phyloP scores from a whole-genome alignment of 1,284 basidiomycete genomes.

The Ustilago loliicola region DNA sequence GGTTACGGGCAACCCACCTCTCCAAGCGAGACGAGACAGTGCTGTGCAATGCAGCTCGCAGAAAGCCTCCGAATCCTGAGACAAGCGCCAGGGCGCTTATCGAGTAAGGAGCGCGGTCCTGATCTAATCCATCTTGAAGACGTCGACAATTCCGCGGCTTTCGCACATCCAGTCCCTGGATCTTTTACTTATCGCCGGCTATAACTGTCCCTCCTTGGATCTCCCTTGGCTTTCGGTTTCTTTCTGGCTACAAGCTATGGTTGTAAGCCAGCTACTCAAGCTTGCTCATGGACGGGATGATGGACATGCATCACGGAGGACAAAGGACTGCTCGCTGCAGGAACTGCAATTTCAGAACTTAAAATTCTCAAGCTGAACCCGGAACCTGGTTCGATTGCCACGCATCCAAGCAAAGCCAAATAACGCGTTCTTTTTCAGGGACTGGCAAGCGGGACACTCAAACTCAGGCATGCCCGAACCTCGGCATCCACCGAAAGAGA shows the following conservation, averaged over 20 bases:
- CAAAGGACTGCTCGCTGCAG: not conserved
- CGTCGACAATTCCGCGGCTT: constrained; percentile 4
- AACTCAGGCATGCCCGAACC: constrained; percentile 2
- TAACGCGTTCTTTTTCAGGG: constrained; percentile 12
- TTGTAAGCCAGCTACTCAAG: no score
- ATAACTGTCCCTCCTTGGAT: not conserved
- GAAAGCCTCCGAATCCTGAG: not conserved
- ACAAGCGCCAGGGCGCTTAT: not conserved
- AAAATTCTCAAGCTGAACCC: not conserved
- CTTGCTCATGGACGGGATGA: no score
- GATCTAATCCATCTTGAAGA: not conserved
- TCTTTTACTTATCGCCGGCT: not conserved
- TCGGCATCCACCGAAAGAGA: not conserved
- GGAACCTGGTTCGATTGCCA: constrained; percentile 9
- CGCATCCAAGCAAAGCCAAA: not conserved
- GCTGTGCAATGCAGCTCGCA: constrained; percentile 3
- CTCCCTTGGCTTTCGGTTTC: not conserved
- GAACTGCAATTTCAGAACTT: not conserved
- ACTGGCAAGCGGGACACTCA: constrained; percentile 8
- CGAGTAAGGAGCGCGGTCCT: not conserved
- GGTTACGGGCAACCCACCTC: not conserved
- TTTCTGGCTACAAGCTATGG: no score
- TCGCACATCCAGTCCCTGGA: not conserved
- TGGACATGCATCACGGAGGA: not conserved
- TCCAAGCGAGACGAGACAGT: constrained; percentile 11